Evolutionary conservation across 169 alveolate species (phyloP), one percentile per base, ranked within the genome.

Genomic region (Theileria orientalis): DNA sequence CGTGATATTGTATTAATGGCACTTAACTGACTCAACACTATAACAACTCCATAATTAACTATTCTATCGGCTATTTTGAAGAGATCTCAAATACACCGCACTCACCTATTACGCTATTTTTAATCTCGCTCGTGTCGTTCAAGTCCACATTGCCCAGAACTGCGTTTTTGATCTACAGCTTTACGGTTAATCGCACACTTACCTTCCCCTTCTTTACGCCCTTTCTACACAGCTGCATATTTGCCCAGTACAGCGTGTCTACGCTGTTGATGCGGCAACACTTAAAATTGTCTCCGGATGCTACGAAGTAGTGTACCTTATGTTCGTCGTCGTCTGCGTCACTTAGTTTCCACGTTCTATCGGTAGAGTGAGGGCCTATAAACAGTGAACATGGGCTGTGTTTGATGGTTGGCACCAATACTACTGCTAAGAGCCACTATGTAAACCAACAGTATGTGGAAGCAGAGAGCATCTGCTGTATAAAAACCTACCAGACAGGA

Each of bases 261-360:
- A 79, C 21, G 66, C 83, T 79, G 77, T 79, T 79, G 33, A 71
- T 68, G 42, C 87, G 72, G 67, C 42, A 51, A 40, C 82, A 71
- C 32, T 71, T 25, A 21, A 8, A 41, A 6, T 69, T 14, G 46
- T 71, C 83, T 11, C 87, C 83, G 14, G 69, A 27, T 6, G 33
- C 83, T n/a, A 74, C 16, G 30, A 19, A 79, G 51, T 79, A 66
- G 61, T 59, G 69, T 19, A 73, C 73, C 42, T 76, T 42, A 46
- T 71, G 21, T 29, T 52, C 21, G n/a, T 35, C 37, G 7, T 56
- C 54, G 47, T 37, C 56, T 32, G 23, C 30, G 19, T 74, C 76
- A 29, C 54, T 35, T 37, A 37, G 54, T 23, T 49, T 35, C 76
- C 56, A 29, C 30, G 35, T 11, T 19, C 30, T 46, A 40, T 52